These are phyloP conservation scores for Ceratocystis alfenasii DNA, from an alignment of 2,329 filamentous ascomycete genomes.

Conservation along the genomic window DNA sequence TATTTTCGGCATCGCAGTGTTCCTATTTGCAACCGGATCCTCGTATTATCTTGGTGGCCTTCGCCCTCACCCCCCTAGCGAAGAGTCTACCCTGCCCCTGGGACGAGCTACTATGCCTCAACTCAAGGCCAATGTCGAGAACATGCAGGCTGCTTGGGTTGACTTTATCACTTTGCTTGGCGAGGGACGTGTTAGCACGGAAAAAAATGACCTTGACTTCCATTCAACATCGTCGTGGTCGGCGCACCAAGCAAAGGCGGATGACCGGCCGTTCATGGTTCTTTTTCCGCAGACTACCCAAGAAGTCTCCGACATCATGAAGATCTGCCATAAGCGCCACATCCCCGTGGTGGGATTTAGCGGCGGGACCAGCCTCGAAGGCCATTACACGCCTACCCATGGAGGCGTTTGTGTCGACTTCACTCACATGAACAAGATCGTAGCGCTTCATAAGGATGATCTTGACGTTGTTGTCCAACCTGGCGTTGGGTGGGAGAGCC, in stretches of 20 bases:
- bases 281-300: conserved; percentile 68
- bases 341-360: conserved; percentile 83
- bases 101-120: conserved; percentile 37
- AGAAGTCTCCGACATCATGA: conserved; percentile 78
- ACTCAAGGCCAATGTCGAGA: conserved; percentile 48
- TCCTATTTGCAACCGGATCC: conserved; percentile 40
- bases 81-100: conserved; percentile 49
- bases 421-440: conserved; percentile 67
- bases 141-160: conserved; percentile 58
- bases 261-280: conserved; percentile 52
- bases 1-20: conserved; percentile 31
- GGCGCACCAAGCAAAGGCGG: conserved; percentile 39
- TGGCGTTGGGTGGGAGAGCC: conserved; percentile 71
- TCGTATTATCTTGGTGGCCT: conserved; percentile 50
- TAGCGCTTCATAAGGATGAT: conserved; percentile 65
- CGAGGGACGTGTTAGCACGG: conserved; percentile 51
- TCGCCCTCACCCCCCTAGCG: conserved; percentile 39
- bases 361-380: conserved; percentile 80
- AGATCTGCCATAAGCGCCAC: conserved; percentile 65
- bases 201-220: conserved; percentile 40
- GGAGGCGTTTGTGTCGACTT: conserved; percentile 83
- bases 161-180: conserved; percentile 55
- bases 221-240: conserved; percentile 54
- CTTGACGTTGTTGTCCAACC: conserved; percentile 67
- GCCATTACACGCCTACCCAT: conserved; percentile 71